These are phyloP conservation scores for Thelonectria rubi DNA, from an alignment of 2,329 filamentous ascomycete species.

Conservation along the genomic window DNA sequence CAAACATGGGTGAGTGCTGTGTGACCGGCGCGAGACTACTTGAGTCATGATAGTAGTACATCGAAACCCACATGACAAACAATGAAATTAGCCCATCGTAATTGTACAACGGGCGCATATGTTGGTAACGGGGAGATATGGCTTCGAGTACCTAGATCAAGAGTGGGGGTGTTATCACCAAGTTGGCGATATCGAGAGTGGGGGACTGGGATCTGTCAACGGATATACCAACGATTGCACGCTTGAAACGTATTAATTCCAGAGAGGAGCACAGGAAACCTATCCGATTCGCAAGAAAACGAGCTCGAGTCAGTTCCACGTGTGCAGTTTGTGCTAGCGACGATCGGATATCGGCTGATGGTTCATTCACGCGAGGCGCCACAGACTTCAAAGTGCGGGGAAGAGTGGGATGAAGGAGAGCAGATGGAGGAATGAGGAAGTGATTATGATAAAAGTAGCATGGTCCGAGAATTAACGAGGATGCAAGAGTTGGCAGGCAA, in stretches of 20 bases:
- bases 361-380: not conserved
- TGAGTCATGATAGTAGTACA: not conserved
- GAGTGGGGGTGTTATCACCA: slow-evolving; percentile 20
- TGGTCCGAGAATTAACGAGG: not conserved
- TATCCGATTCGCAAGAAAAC: not conserved
- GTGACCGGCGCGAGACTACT: not conserved
- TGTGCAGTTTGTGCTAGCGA: not conserved
- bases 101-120: slow-evolving; percentile 4
- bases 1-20: not conserved
- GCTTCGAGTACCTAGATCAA: slow-evolving; percentile 3
- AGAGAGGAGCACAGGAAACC: not conserved
- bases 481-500: not conserved
- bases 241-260: not conserved
- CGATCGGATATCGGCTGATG: not conserved
- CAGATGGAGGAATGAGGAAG: not conserved
- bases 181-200: slow-evolving; percentile 19
- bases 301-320: not conserved
- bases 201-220: slow-evolving; percentile 3
- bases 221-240: not conserved
- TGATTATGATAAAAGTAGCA: not conserved
- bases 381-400: not conserved
- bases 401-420: not conserved
- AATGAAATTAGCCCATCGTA: slow-evolving; percentile 6
- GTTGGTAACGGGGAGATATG: slow-evolving; percentile 2
- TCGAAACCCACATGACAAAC: not conserved